Evolutionary conservation across 306 rosid species (phyloP), one percentile per base, ranked within the genome.

Genomic region (Malus asiatica): DNA sequence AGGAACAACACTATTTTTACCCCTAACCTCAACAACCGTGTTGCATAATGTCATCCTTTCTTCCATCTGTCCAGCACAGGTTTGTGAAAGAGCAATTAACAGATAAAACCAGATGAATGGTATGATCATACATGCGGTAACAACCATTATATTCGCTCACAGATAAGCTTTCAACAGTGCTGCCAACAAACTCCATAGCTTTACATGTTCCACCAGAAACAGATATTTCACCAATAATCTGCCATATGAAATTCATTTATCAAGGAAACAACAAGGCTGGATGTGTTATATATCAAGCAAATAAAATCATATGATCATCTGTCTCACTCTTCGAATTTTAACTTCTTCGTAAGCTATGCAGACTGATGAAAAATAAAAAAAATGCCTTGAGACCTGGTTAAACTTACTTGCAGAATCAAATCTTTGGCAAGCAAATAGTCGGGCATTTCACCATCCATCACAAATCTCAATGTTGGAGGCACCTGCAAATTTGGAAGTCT

Each of bases 391-490:
- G 69, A 35, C 29, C 40, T 35, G 20, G 75, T 64, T 42, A 22
- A 62, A 81, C 92, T 79, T 79, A 91, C 97, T 76, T 92, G 98
- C 80, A 94, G 87, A 86, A 94, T 94, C 81, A 94, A 86, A 87
- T 94, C 97, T 73, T 94, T 94, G n/a, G 97, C 96, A 81, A 94
- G 97, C 84, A 94, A 86, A 79, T 90, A 92, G 84, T 81, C 76
- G 14, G 98, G 97, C 97, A 94, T 90, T 79, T 92, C 97, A 78
- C 98, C 98, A 84, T 89, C 96, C 88, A 92, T 27, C 48, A 92
- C 89, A 79, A 94, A 94, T 83, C 91, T 86, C 78, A 92, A 74
- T 78, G 95, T 90, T 66, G 97, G 98, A 58, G 98, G 98, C 58
- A 89, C 98, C 98, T 94, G 83, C 78, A 81, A 64, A 72, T 79